Base-by-base conservation (phyloP, 768 basidiomycete species). In the Mycena crocata region DNA sequence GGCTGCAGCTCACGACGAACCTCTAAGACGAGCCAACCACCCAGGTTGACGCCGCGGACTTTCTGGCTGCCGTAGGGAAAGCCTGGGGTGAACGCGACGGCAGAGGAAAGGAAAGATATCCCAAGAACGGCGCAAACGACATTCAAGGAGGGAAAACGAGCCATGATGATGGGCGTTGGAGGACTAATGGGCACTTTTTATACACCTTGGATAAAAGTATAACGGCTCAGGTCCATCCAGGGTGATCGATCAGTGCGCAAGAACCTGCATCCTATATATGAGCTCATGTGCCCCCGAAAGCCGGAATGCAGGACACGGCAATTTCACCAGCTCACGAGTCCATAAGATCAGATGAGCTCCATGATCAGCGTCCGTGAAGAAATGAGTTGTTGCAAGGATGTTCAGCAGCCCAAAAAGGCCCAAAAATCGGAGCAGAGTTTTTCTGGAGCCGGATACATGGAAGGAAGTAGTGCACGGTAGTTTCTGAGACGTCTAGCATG, bases 41-140 rank as follows among this genome's bases (percentile, higher is more conserved):
- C 94, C 30, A 95, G 85, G 79, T 92, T 95, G 69, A 95, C 94
- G 62, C 94, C 94, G 15, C 93, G 88, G 51, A 95, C 89, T 71
- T 89, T 91, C 79, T 87, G 67, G 7, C 85, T 83, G 26, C 92
- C 93, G 70, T 94, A 94, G 5, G 92, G 84, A 72, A 94, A 94
- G 55, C 87, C 85, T 24, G 84, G 87, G 32, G 75, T 77, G 63
- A 89, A 76, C 15, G 79, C 80, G 51, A 75, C 31, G 31, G 78
- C 68, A 49, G 81, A 67, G 23, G 81, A 66, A 23, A 72, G 74
- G 44, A 79, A 28, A 40, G 81, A 75, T 67, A 79, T 59, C 57
- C 73, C 46, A 62, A 71, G 73, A 75, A 76, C 40, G 48, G 68
- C 73, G 48, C 56, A 60, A 12, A 64, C n/a, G 31, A 45, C 3